These are phyloP conservation scores for Anaeromyces robustus DNA, from an alignment of 192 early-diverging fungal genomes.

Conservation along the genomic window DNA sequence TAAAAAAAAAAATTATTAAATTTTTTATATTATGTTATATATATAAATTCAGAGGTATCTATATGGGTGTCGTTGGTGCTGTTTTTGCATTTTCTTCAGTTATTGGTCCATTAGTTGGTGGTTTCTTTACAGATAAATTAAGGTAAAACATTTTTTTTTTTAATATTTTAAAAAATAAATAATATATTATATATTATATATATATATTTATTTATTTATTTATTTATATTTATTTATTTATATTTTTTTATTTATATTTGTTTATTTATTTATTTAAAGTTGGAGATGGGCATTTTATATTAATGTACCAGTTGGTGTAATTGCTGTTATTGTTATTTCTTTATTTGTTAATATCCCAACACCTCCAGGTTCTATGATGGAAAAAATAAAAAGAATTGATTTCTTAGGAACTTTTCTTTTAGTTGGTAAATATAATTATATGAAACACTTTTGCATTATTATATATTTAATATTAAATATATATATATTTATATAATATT, in stretches of 20 bases:
- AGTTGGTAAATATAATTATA: not conserved
- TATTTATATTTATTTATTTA: no score
- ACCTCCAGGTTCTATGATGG: not conserved
- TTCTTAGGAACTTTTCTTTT: not conserved
- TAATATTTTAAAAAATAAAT: not conserved
- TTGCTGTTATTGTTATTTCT: slow-evolving; percentile 21
- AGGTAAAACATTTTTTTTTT: slow-evolving; percentile 14
- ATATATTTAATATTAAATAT: no score
- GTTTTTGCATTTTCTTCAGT: slow-evolving; percentile 51
- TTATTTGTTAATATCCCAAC: slow-evolving; percentile 19
- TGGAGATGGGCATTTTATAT: slow-evolving; percentile 50
- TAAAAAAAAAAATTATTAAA: no score
- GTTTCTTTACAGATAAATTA: slow-evolving; percentile 55
- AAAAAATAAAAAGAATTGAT: not conserved
- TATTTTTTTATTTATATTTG: no score
- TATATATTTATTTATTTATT: no score
- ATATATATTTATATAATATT: no score
- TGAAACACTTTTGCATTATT: not conserved
- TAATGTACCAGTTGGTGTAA: slow-evolving; percentile 33
- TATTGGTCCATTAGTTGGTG: slow-evolving; percentile 75
- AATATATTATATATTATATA: not conserved
- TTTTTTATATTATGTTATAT: no score
- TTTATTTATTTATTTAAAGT: not conserved
- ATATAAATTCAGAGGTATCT: slow-evolving; percentile 26
- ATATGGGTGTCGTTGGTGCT: slow-evolving; percentile 40